These are phyloP conservation scores for Phanerochaete carnosa DNA, from an alignment of 768 basidiomycete species.

Conservation along the genomic window DNA sequence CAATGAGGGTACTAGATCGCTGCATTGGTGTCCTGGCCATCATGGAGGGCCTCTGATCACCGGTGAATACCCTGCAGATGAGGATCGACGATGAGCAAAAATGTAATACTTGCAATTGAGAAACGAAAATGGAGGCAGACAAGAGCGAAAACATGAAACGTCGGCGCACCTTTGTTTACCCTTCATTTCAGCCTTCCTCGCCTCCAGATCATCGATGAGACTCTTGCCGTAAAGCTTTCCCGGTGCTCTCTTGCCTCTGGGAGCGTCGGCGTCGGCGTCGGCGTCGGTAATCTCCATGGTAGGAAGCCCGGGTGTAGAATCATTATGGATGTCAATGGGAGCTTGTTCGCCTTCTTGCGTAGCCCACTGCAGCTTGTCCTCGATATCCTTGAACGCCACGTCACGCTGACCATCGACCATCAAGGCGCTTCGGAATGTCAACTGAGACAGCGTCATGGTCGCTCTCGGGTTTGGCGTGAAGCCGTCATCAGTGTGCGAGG, in stretches of 20 bases:
- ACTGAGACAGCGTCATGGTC: conserved; percentile 73
- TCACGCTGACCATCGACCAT: conserved; percentile 65
- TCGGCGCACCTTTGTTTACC: conserved; percentile 71
- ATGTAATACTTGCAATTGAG: conserved; percentile 1
- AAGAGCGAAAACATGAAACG: neutral
- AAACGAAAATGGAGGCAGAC: too few species aligned
- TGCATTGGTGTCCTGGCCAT: conserved; percentile 66
- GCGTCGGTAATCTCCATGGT: conserved; percentile 26
- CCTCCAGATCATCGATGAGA: conserved; percentile 87
- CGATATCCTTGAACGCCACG: conserved; percentile 58
- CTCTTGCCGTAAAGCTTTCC: conserved; percentile 86
- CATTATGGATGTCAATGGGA: conserved; percentile 40
- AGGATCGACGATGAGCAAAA: conserved; percentile 1
- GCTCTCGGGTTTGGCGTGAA: conserved; percentile 77
- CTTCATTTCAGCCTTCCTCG: conserved; percentile 77
- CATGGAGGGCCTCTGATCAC: conserved; percentile 90
- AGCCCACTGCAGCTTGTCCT: conserved; percentile 61
- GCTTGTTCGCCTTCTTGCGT: conserved; percentile 77
- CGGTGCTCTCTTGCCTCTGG: conserved; percentile 46
- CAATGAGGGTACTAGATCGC: conserved; percentile 69
- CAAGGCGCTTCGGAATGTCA: conserved; percentile 82
- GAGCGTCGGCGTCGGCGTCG: conserved; percentile 5
- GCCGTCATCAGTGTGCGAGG: conserved; percentile 35
- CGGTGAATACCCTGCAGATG: conserved; percentile 69
- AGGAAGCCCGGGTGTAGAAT: conserved; percentile 25